Conservation (phyloP, 148 eudicot genomes). For the Suaeda aralocaspica region DNA sequence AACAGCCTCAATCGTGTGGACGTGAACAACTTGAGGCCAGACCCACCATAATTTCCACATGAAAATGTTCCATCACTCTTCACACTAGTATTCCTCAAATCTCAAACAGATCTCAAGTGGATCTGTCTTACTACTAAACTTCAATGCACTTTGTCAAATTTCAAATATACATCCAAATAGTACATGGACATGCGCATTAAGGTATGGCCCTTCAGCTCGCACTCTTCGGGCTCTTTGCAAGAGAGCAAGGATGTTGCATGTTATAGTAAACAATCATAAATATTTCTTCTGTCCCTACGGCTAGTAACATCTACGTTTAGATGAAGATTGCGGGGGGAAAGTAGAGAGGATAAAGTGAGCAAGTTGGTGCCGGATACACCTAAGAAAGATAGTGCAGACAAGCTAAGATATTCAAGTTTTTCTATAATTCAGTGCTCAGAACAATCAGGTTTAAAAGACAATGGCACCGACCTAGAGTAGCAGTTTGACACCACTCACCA, state of each 20-base stretch:
- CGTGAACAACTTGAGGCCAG: not conserved
- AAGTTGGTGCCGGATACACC: too few species aligned
- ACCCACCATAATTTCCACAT: not conserved
- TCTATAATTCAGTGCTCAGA: too few species aligned
- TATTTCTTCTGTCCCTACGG: not conserved
- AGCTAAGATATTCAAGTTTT: too few species aligned
- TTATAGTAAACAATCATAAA: not conserved
- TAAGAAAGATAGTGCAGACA: too few species aligned
- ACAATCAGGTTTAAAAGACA: too few species aligned
- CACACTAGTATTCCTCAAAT: conserved; percentile 4
- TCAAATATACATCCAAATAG: conserved; percentile 6
- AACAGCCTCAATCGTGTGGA: not conserved
- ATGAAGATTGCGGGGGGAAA: not conserved
- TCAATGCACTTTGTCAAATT: not conserved
- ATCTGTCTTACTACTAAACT: not conserved
- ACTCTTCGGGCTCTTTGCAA: not conserved
- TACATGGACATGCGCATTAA: not conserved
- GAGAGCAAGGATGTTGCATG: not conserved
- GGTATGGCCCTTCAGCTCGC: not conserved
- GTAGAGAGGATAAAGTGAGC: too few species aligned
- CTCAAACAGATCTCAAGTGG: not conserved
- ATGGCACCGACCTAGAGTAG: too few species aligned
- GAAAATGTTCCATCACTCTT: not conserved
- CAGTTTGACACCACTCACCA: too few species aligned
- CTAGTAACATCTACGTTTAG: not conserved